Percentiles rank a stretch among this genome's conserved stretches.
Conservation (phyloP, 1,284 basidiomycete species). For the Heterobasidion irregulare region DNA sequence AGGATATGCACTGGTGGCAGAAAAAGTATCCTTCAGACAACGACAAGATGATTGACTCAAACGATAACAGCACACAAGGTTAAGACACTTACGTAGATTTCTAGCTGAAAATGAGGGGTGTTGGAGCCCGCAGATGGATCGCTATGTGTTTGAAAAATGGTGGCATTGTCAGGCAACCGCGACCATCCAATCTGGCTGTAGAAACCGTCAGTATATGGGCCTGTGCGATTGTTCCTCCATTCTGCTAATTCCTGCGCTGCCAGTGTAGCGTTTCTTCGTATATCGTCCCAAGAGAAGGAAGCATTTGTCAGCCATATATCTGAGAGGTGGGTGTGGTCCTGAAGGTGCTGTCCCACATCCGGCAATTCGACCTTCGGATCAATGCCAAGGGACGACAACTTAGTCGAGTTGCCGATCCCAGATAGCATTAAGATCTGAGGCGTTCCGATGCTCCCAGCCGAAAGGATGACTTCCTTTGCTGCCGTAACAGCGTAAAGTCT, state of each 20-base stretch:
- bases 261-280: conserved; percentile 10
- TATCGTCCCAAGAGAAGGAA: conserved; percentile 8
- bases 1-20: too few relatives aligned
- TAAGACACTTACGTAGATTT: conserved; percentile 5
- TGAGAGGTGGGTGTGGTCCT: conserved; percentile 22
- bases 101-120: conserved; percentile 7
- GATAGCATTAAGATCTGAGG: conserved; percentile 38
- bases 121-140: conserved; percentile 29
- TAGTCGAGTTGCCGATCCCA: conserved; percentile 29
- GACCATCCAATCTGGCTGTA: conserved; percentile 16
- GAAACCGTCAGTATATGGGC: conserved; percentile 7
- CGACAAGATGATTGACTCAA: too few relatives aligned
- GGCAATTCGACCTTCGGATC: conserved; percentile 20
- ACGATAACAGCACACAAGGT: too few relatives aligned
- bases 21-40: too few relatives aligned
- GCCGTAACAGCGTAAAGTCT: conserved; percentile 17
- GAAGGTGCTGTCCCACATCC: conserved; percentile 32
- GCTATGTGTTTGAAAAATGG: conserved; percentile 17
- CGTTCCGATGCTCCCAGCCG: conserved; percentile 30
- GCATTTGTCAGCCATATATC: conserved; percentile 10
- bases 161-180: conserved; percentile 21
- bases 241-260: conserved; percentile 4
- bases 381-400: conserved; percentile 19
- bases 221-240: conserved; percentile 11
- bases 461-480: conserved; percentile 34